phyloP scores from a whole-genome alignment of 768 basidiomycete genomes.

The Agrocybe pediades region DNA sequence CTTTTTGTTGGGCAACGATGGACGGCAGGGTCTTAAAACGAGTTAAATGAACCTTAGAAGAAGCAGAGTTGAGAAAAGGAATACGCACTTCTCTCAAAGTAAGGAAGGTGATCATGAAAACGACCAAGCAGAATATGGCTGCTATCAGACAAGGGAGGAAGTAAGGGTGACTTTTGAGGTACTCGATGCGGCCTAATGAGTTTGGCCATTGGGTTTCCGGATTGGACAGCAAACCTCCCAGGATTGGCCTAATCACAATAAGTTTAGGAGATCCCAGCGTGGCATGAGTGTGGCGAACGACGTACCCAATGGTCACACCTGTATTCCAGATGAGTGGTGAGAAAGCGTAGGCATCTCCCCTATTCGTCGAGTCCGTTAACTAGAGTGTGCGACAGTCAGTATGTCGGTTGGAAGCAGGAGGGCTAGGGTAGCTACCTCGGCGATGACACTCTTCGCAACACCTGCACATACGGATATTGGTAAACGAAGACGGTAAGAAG shows the following conservation, averaged over 20 bases:
- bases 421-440: not conserved
- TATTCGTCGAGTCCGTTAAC: not conserved
- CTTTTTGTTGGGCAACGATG: constrained; percentile 14
- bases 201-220: constrained; percentile 61
- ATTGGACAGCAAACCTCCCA: constrained; percentile 65
- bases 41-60: not conserved
- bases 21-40: constrained; percentile 34
- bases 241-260: constrained; percentile 54
- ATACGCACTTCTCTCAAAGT: constrained; percentile 45
- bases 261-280: too few species aligned
- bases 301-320: not conserved
- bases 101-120: constrained; percentile 35
- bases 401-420: not conserved
- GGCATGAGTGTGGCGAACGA: too few species aligned
- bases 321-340: not conserved
- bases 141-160: constrained; percentile 51
- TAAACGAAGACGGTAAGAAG: not conserved
- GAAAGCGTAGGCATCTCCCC: not conserved
- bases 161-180: constrained; percentile 42
- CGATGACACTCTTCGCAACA: not conserved
- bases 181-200: constrained; percentile 46
- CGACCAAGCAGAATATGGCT: constrained; percentile 32
- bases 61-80: too few species aligned
- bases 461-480: not conserved
- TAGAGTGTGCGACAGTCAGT: not conserved